These are phyloP conservation scores for Melocanna baccifera DNA, from an alignment of 176 grass and related monocot species.

Conservation along the genomic window DNA sequence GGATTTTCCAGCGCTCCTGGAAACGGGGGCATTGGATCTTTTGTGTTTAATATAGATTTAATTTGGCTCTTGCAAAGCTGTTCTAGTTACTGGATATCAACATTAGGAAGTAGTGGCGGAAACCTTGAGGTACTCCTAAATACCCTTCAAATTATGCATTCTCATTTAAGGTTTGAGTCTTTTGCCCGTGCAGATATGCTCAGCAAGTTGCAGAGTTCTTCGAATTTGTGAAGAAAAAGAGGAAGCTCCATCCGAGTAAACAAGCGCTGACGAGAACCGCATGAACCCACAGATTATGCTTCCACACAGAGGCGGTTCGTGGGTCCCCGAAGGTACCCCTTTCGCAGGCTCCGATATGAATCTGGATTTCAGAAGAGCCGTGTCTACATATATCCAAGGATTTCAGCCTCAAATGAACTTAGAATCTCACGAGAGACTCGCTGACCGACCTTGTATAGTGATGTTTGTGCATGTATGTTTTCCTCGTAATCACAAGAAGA, in stretches of 20 bases:
- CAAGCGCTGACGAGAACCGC: conserved; percentile 18
- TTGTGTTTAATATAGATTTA: not conserved
- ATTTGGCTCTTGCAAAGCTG: not conserved
- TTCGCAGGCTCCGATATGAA: conserved; percentile 37
- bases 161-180: too few species aligned
- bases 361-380: conserved; percentile 62
- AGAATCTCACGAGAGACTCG: not conserved
- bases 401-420: conserved; percentile 10
- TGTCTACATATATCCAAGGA: conserved; percentile 68
- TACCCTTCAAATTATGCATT: not conserved
- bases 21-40: too few species aligned
- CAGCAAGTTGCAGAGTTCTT: conserved; percentile 94
- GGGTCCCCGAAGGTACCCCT: conserved; percentile 49
- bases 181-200: conserved; percentile 55
- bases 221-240: conserved; percentile 95
- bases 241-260: conserved; percentile 49
- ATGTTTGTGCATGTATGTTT: too few species aligned
- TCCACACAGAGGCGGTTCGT: conserved; percentile 50
- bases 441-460: conserved; percentile 27
- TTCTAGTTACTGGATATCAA: not conserved
- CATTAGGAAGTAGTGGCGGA: not conserved
- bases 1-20: too few species aligned
- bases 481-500: too few species aligned
- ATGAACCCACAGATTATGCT: conserved; percentile 52
- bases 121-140: not conserved